A percentile compares a stretch with the other conserved stretches of the same genome.
Evolutionary conservation across 2,329 filamentous ascomycete genomes (phyloP).

Genomic region (Intubia oerlemansii): DNA sequence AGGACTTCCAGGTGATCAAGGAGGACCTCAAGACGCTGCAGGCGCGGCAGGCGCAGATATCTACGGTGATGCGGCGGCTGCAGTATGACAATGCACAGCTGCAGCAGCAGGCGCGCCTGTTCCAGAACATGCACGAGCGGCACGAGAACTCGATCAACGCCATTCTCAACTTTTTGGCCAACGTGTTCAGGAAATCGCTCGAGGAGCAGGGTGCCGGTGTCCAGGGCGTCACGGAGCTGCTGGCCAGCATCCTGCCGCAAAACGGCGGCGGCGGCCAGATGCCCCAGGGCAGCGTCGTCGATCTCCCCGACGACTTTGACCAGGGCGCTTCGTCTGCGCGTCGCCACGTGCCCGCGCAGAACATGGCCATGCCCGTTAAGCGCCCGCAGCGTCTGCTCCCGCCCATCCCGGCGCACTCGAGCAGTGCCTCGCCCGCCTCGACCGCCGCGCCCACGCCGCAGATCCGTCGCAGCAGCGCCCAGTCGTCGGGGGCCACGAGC

Average conservation of each 20-base stretch:
- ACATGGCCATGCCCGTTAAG: slow-evolving; percentile 23
- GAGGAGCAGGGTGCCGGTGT: slow-evolving; percentile 55
- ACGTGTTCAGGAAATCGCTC: slow-evolving; percentile 83
- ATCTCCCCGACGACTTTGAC: slow-evolving; percentile 38
- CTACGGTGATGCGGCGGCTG: slow-evolving; percentile 57
- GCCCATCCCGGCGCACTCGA: slow-evolving; percentile 24
- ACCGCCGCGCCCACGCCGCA: background rate
- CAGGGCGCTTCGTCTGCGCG: slow-evolving; percentile 13
- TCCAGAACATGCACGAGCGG: slow-evolving; percentile 82
- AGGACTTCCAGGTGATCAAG: slow-evolving; percentile 58
- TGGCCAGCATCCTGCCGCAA: slow-evolving; percentile 55
- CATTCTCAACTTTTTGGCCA: slow-evolving; percentile 92
- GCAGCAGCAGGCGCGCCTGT: slow-evolving; percentile 70
- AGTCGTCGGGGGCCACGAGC: background rate
- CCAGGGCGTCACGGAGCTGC: slow-evolving; percentile 66
- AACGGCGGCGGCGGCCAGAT: slow-evolving; percentile 20
- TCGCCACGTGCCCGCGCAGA: slow-evolving; percentile 8
- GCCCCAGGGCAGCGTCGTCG: slow-evolving; percentile 24
- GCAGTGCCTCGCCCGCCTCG: slow-evolving; percentile 8
- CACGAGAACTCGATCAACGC: slow-evolving; percentile 98
- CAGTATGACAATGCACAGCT: slow-evolving; percentile 74
- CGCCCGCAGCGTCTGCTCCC: slow-evolving; percentile 31
- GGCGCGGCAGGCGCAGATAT: slow-evolving; percentile 71
- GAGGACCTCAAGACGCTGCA: slow-evolving; percentile 66
- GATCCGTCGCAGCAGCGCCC: slow-evolving; percentile 1